Evolutionary conservation across 2,329 filamentous ascomycete genomes (phyloP).

Genomic region (Ophiostoma ulmi): DNA sequence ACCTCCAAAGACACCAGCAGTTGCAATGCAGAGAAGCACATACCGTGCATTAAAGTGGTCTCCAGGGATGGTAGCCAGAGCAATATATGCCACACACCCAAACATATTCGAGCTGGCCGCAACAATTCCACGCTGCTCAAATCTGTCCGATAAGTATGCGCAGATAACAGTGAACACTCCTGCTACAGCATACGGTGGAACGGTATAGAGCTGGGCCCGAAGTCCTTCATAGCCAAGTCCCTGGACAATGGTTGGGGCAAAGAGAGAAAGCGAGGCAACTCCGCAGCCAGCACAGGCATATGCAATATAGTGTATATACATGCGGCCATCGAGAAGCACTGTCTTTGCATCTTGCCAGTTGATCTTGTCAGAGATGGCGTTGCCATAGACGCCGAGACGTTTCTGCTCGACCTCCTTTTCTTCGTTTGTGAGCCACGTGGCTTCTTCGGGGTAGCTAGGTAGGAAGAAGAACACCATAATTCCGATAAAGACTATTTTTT

Average conservation of each 20-base stretch:
- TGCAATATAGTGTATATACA: not conserved
- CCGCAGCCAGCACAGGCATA: constrained; percentile 3
- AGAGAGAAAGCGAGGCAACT: not conserved
- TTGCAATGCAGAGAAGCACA: not conserved
- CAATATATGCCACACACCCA: not conserved
- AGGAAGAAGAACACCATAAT: not conserved
- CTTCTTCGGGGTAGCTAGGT: not conserved
- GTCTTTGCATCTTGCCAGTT: not conserved
- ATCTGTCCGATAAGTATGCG: not conserved
- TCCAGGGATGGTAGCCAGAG: not conserved
- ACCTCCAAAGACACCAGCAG: not conserved
- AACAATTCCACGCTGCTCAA: not conserved
- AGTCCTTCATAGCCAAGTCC: not conserved
- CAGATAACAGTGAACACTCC: not conserved
- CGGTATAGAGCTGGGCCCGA: not conserved
- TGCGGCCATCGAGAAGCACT: not conserved
- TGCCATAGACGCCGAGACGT: not conserved
- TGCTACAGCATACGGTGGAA: not conserved
- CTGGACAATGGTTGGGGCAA: not conserved
- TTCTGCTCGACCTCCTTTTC: not conserved
- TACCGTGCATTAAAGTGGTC: not conserved
- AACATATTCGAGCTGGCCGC: not conserved
- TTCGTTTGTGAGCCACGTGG: not conserved
- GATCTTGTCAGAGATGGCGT: not conserved
- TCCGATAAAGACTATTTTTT: not conserved